Evolutionary conservation across 2,329 filamentous ascomycete species (phyloP), one percentile per base, ranked within the genome.

Genomic region (Sporothrix variecibatus): DNA sequence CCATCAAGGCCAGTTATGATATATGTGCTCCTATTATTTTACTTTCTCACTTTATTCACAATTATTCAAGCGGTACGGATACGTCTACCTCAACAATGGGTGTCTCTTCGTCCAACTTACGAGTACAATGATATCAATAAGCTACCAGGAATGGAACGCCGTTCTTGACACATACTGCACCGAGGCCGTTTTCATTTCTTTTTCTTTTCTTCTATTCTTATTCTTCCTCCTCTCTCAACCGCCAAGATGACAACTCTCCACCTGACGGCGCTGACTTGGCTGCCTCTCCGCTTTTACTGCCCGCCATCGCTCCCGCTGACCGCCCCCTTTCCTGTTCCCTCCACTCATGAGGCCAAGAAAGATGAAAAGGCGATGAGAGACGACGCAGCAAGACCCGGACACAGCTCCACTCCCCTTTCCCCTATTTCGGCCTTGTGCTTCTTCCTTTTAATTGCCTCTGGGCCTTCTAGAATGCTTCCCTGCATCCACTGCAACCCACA

Each of bases 401-500:
- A 40, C 56, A 34, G n/a, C 23, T 15, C 40, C 26, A 15, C 60
- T 28, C 40, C 49, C 15, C 9, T 49, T 31, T 70, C 56, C 40
- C 17, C 60, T 72, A 31, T 40, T 51, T 58, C 53, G 31, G 53
- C 34, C 34, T 26, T 43, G 53, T 64, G 26, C 28, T 53, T 72
- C 43, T 46, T 28, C 17, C 60, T 7, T 49, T 31, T 60, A 62
- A 51, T 65, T 46, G 58, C 43, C 58, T 68, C 43, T 43, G 31
- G 43, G 67, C 28, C 71, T 72, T 72, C 71, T 72, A 75, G 74
- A 75, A 75, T 43, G 69, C 60, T 75, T 75, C 71, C 64, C 17
- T 73, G 60, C 67, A 69, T 51, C 26, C 46, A 46, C 62, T 67
- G 62, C 62, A 67, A 67, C 62, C 23, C 26, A 8, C 60, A 17